phyloP scores from a whole-genome alignment of 768 basidiomycete species.

The Mrakia blollopis region DNA sequence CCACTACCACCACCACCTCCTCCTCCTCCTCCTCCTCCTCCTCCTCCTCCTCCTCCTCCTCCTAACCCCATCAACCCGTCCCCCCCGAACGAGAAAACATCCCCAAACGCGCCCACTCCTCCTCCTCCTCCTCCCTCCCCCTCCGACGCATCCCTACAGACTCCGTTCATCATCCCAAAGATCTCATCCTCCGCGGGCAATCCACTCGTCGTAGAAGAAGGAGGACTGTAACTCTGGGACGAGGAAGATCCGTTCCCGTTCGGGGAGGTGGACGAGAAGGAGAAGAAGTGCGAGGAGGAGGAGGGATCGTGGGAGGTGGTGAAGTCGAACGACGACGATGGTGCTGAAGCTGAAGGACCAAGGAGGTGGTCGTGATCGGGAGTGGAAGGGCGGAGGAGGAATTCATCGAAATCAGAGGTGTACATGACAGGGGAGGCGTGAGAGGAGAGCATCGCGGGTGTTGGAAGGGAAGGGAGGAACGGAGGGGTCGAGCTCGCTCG shows the following conservation, averaged over 20 bases:
- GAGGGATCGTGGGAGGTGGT: not conserved
- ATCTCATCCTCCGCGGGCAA: constrained; percentile 22
- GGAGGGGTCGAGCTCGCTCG: no score
- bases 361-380: not conserved
- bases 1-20: no score
- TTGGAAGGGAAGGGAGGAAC: no score
- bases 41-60: not conserved
- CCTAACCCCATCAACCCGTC: not conserved
- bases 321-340: constrained; percentile 16
- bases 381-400: constrained; percentile 6
- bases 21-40: not conserved
- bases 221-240: not conserved
- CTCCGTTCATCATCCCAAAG: constrained; percentile 21
- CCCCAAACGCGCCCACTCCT: not conserved
- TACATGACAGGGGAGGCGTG: not conserved
- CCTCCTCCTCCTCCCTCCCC: not conserved
- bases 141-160: not conserved
- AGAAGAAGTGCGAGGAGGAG: not conserved
- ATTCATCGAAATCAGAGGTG: constrained; percentile 9
- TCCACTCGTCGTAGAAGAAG: constrained; percentile 5
- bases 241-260: not conserved
- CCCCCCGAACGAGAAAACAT: not conserved
- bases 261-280: not conserved
- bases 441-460: no score
- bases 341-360: no score